phyloP scores from a whole-genome alignment of 2,329 filamentous ascomycete species.

The Chlorencoelia australis region DNA sequence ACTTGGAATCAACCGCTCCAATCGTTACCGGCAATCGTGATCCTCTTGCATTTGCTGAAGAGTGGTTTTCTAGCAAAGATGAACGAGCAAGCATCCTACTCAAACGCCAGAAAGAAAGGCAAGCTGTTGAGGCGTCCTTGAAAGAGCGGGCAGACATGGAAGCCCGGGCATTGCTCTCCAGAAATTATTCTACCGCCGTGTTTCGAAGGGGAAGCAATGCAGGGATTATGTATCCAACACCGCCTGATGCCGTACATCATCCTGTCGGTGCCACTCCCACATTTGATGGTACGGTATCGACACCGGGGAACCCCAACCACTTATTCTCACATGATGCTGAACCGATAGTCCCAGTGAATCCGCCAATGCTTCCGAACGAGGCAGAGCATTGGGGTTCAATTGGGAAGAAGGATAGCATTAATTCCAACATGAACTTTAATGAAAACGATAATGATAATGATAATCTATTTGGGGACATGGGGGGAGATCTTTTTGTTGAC shows the following conservation, averaged over 20 bases:
- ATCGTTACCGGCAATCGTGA: conserved; percentile 15
- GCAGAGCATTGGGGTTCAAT: conserved; percentile 21
- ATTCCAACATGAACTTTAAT: conserved; percentile 16
- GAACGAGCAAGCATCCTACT: conserved; percentile 35
- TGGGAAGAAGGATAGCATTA: conserved; percentile 17
- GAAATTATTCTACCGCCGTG: conserved; percentile 42
- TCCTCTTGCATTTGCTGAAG: conserved; percentile 29
- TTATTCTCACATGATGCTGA: conserved; percentile 31
- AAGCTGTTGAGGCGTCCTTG: conserved; percentile 27
- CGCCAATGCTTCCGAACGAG: conserved; percentile 14
- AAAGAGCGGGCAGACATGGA: conserved; percentile 36
- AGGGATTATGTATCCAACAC: conserved; percentile 60
- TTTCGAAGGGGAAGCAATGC: conserved; percentile 39
- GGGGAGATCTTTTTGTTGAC: conserved; percentile 58
- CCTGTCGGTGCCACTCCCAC: conserved; percentile 43
- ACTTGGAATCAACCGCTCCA: conserved; percentile 4
- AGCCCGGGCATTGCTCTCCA: conserved; percentile 33
- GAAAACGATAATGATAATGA: conserved; percentile 28
- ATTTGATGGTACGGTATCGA: conserved; percentile 45
- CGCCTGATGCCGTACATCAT: conserved; percentile 54
- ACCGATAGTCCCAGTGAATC: conserved; percentile 16
- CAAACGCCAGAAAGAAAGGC: conserved; percentile 42
- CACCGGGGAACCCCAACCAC: conserved; percentile 37
- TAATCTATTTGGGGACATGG: conserved; percentile 57
- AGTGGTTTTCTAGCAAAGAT: conserved; percentile 27